Percentiles rank a stretch among this genome's conserved stretches.
phyloP scores from a whole-genome alignment of 768 basidiomycete genomes.

The Cystobasidiopsis lactophilus region DNA sequence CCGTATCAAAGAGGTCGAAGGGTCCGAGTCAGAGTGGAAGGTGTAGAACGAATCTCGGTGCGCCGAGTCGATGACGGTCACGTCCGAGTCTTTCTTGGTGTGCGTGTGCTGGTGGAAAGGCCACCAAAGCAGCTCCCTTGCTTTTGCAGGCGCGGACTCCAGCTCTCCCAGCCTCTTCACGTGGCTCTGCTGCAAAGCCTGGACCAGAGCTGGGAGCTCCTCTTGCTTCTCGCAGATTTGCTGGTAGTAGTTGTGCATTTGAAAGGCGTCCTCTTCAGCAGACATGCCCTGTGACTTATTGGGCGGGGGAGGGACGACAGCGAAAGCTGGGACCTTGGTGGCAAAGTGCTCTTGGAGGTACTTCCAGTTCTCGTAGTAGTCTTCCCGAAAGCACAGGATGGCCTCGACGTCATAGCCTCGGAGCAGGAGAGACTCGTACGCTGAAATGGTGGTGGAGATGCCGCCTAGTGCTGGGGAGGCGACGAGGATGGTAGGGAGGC shows the following conservation, averaged over 20 bases:
- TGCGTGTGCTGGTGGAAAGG: slow-evolving; percentile 83
- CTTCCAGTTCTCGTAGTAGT: slow-evolving; percentile 68
- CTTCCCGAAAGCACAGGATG: slow-evolving; percentile 59
- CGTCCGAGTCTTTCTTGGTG: slow-evolving; percentile 43
- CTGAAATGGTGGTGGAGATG: slow-evolving; percentile 74
- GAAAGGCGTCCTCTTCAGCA: slow-evolving; percentile 28
- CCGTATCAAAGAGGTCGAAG: background rate
- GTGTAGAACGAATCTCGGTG: slow-evolving; percentile 65
- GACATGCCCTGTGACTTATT: slow-evolving; percentile 1
- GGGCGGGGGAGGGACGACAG: slow-evolving; percentile 23
- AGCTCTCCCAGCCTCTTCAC: slow-evolving; percentile 44
- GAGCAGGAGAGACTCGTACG: slow-evolving; percentile 75
- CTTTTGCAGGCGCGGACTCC: slow-evolving; percentile 52
- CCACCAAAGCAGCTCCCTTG: slow-evolving; percentile 75
- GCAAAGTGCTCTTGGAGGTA: slow-evolving; percentile 61
- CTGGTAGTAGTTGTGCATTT: slow-evolving; percentile 51
- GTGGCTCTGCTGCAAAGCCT: slow-evolving; percentile 44
- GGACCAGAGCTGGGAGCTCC: slow-evolving; percentile 31
- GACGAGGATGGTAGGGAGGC: slow-evolving; percentile 65
- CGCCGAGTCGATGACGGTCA: slow-evolving; percentile 82
- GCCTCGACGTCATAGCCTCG: slow-evolving; percentile 75
- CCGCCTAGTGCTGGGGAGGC: slow-evolving; percentile 80
- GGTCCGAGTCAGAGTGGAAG: slow-evolving; percentile 21
- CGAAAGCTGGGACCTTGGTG: slow-evolving; percentile 32
- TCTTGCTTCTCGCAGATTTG: slow-evolving; percentile 23